Evolutionary conservation across 352 stramenopile genomes (phyloP).

Genomic region (Phytophthora citrophthora): DNA sequence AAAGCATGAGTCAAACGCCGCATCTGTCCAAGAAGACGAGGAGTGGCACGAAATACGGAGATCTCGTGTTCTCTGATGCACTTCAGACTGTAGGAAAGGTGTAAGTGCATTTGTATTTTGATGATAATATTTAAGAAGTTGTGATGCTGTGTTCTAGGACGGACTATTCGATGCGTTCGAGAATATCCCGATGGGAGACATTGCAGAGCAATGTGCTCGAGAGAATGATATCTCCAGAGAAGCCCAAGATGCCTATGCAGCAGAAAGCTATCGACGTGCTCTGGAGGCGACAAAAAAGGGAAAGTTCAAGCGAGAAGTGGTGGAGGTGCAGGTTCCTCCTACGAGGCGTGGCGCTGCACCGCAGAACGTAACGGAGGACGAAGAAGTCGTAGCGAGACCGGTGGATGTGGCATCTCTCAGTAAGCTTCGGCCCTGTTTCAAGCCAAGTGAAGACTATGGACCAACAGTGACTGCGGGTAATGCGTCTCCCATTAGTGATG

Average conservation of each 20-base stretch:
- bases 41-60: constrained; percentile 82
- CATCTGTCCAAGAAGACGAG: constrained; percentile 87
- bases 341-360: constrained; percentile 36
- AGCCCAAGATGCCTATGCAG: constrained; percentile 94
- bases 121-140: neutral
- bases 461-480: constrained; percentile 96
- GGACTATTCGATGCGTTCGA: constrained; percentile 95
- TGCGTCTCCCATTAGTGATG: constrained; percentile 96
- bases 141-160: constrained; percentile 78
- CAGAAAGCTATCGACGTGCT: constrained; percentile 92
- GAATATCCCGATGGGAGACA: constrained; percentile 95
- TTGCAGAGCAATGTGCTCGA: constrained; percentile 91
- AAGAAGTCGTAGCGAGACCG: constrained; percentile 82
- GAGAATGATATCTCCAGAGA: constrained; percentile 89
- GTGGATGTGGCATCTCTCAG: constrained; percentile 90
- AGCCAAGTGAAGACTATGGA: constrained; percentile 59
- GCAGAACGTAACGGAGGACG: constrained; percentile 70
- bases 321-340: constrained; percentile 76
- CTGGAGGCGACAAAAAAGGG: constrained; percentile 48
- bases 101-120: neutral
- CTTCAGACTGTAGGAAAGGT: constrained; percentile 54
- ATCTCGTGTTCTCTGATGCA: constrained; percentile 90
- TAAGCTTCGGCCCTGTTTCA: constrained; percentile 92
- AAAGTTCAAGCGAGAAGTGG: constrained; percentile 87
- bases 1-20: constrained; percentile 96